Percentiles rank a stretch among this genome's conserved stretches.
phyloP scores from a whole-genome alignment of 1,284 basidiomycete genomes.

The Cryptococcus sp. region DNA sequence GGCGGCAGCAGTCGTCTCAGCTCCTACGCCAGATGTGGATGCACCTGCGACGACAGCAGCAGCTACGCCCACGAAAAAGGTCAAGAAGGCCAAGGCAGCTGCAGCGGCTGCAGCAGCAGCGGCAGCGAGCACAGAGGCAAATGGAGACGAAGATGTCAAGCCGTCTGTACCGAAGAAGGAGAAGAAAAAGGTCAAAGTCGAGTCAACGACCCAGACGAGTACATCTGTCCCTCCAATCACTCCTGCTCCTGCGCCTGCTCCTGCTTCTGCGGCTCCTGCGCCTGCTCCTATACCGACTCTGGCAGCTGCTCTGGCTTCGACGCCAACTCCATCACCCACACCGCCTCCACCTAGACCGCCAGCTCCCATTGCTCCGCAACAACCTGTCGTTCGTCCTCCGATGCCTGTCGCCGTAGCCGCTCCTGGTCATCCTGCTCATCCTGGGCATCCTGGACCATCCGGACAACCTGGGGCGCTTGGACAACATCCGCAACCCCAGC shows the following conservation, averaged over 20 bases:
- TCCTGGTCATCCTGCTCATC: conserved; percentile 5
- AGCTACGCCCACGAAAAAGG: conserved; percentile 5
- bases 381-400: conserved; percentile 10
- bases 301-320: conserved; percentile 12
- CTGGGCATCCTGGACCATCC: conserved; percentile 1
- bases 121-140: not conserved
- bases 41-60: conserved; percentile 12
- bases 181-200: conserved; percentile 31
- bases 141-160: conserved; percentile 12
- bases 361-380: not conserved
- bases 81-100: conserved; percentile 26
- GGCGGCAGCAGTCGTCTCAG: no score
- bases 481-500: conserved; percentile 8
- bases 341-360: no score
- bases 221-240: conserved; percentile 1
- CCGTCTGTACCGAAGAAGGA: conserved; percentile 22
- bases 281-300: conserved; percentile 12
- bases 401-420: not conserved
- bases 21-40: no score
- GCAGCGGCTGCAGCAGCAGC: conserved; percentile 10
- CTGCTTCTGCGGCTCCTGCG: conserved; percentile 8
- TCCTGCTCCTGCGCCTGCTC: conserved; percentile 3
- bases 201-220: conserved; percentile 7
- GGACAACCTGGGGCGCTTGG: conserved; percentile 16
- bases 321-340: conserved; percentile 5